A percentile compares a stretch with the other conserved stretches of the same genome.
Conservation (phyloP, 2,329 filamentous ascomycete species). For the Pseudomassariella vexata region DNA sequence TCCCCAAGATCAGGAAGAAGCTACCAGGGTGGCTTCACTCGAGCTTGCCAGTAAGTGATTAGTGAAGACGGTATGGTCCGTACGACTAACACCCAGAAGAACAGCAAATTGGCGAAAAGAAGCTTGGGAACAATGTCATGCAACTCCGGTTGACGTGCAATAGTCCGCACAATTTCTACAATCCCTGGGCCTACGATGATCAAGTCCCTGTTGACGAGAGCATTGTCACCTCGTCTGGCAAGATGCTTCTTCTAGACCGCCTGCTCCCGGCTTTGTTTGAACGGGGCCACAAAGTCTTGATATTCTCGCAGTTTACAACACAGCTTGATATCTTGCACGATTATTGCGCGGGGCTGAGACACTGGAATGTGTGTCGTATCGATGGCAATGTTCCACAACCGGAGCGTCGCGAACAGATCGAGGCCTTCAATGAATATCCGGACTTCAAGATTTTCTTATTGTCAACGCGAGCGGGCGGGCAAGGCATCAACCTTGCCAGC, state of each 20-base stretch:
- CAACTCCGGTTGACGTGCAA: constrained; percentile 91
- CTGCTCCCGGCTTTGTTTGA: constrained; percentile 71
- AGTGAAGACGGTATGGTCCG: no score
- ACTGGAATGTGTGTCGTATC: constrained; percentile 82
- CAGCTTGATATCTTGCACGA: constrained; percentile 87
- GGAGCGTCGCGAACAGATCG: constrained; percentile 65
- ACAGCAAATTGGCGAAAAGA: constrained; percentile 83
- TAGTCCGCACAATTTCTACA: constrained; percentile 93
- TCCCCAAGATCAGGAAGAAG: constrained; percentile 49
- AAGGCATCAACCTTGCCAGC: constrained; percentile 88
- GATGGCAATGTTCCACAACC: constrained; percentile 80
- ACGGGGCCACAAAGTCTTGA: constrained; percentile 80
- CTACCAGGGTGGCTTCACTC: constrained; percentile 60
- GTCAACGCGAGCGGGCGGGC: constrained; percentile 85
- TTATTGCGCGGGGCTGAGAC: constrained; percentile 72
- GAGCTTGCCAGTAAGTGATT: constrained; percentile 66
- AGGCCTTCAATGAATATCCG: constrained; percentile 62
- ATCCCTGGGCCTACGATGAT: constrained; percentile 66
- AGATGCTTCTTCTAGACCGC: constrained; percentile 90
- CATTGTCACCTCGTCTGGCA: constrained; percentile 82
- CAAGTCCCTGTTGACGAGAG: constrained; percentile 65
- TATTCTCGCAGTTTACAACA: constrained; percentile 95
- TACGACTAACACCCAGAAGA: constrained; percentile 45
- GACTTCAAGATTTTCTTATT: constrained; percentile 75
- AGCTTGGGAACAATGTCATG: constrained; percentile 87